Conservation (phyloP, 768 basidiomycete genomes). For the Phanerochaete carnosa region DNA sequence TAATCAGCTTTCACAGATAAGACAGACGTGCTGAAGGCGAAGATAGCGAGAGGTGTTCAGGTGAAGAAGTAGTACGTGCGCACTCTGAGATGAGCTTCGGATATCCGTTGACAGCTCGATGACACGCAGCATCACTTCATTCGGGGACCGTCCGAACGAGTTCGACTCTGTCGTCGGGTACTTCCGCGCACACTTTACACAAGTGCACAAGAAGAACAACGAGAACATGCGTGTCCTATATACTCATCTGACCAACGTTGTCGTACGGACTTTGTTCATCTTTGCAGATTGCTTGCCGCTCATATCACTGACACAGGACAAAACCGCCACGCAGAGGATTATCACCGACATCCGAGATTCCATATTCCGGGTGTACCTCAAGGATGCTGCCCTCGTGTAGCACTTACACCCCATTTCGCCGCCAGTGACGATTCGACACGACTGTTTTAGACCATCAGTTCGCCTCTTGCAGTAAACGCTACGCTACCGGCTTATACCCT, state of each 20-base stretch:
- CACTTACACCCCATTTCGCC: neutral
- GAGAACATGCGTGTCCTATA: slow-evolving; percentile 54
- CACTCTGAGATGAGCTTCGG: neutral
- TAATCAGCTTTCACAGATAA: slow-evolving; percentile 46
- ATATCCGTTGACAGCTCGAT: neutral
- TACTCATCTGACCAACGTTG: slow-evolving; percentile 76
- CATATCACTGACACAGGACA: slow-evolving; percentile 48
- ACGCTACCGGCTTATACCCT: slow-evolving; percentile 1
- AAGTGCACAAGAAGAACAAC: slow-evolving; percentile 69
- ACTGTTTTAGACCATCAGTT: neutral
- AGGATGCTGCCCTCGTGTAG: slow-evolving; percentile 35
- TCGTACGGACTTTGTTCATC: slow-evolving; percentile 40
- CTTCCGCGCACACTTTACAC: slow-evolving; percentile 82
- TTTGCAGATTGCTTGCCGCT: neutral
- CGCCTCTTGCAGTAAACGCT: neutral
- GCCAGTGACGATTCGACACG: neutral
- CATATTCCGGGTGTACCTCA: slow-evolving; percentile 35
- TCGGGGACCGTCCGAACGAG: slow-evolving; percentile 67
- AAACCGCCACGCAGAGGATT: slow-evolving; percentile 78
- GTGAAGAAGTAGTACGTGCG: slow-evolving; percentile 75
- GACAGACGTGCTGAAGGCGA: slow-evolving; percentile 72
- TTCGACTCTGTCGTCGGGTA: slow-evolving; percentile 72
- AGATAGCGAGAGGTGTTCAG: slow-evolving; percentile 63
- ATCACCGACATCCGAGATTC: slow-evolving; percentile 59
- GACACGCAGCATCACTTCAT: slow-evolving; percentile 64